Evolutionary conservation across 1,284 basidiomycete genomes (phyloP), one percentile per base, ranked within the genome.

Genomic region (Takashimella koratensis): DNA sequence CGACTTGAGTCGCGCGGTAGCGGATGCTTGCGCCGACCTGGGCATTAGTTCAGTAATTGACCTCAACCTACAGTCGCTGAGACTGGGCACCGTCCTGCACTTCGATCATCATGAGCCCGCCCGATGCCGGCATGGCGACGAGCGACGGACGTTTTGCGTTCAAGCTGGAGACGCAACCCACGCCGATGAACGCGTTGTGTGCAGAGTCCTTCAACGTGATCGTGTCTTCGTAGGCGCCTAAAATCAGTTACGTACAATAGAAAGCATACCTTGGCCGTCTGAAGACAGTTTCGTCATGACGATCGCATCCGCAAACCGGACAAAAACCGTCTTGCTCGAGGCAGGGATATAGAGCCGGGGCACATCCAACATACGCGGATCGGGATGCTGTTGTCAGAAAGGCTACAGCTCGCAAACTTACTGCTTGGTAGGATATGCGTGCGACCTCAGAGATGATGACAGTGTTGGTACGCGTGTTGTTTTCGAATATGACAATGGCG

Each of bases 1-100:
- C 20, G 74, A 75, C 62, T 79, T 78, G 30, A 82, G 66, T 23
- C 76, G 57, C 0, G 65, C 66, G 0, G 74, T 75, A 0, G 65
- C 67, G 0, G 60, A 55, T 3, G 59, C 64, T 2, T 49, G 30
- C 0, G 57, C 52, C 20, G 49, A 42, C n/a, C n/a, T n/a, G 24
- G 54, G 46, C 22, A 54, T 55, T 52, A 43, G 54, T 58, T 27
- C 45, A 36, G 13, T 19, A n/a, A 11, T 13, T 8, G 4, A 24
- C n/a, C n/a, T n/a, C 40, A 21, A 39, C 60, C 49, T 41, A 57
- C 54, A 52, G 23, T 26, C 47, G 13, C 6, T 55, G 56, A 4
- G 53, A 51, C 24, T 51, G 25, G 19, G 30, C 53, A 3, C 47
- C 49, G 41, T 63, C 63, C 54, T 57, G 45, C 2, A 74, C 68